Base-by-base conservation (phyloP, 257 asterid genomes). In the Leonotis leonurus region DNA sequence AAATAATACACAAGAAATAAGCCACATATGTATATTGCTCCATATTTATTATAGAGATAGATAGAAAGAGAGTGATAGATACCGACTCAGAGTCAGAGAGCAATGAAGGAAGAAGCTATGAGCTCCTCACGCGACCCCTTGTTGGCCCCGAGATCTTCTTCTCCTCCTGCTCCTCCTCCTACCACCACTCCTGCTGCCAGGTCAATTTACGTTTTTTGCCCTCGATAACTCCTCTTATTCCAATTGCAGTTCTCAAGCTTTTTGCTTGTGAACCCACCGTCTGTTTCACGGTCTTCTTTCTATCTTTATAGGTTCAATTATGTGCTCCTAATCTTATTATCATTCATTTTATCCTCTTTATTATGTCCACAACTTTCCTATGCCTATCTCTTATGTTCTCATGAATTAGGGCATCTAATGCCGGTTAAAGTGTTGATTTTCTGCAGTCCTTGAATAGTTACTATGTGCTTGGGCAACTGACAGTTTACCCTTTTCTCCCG, bases 141-240 rank as follows among this genome's bases (percentile, higher is more conserved):
- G 39, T 21, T 77, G 50, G 83, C 78, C 13, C 96, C 80, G 44
- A 81, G 87, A 73, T 85, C 97, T 65, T 79, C 89, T 25, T 88
- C 96, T 70, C 94, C 96, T n/a, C n/a, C n/a, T n/a, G n/a, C n/a
- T n/a, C n/a, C n/a, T 35, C 89, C 94, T 16, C 89, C 85, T 60
- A 77, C 64, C 52, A 72, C 78, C 40, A 88, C 98, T 55, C 98
- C 95, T 45, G 96, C 98, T 55, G 98, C 97, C 56, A 92, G 98
- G 98, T 92, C 67, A 73, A 33, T 25, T 52, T 45, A 24, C 73
- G 44, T 55, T 29, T n/a, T 29, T 3, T 35, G 67, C 69, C 79
- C 76, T 72, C 56, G 43, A 25, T 20, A 75, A 30, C 54, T 8
- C 50, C 57, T 18, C 43, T 36, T 45, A 3, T 12, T 48, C 58